Base-by-base conservation (phyloP, 345 rosid species). In the Stellera chamaejasme region DNA sequence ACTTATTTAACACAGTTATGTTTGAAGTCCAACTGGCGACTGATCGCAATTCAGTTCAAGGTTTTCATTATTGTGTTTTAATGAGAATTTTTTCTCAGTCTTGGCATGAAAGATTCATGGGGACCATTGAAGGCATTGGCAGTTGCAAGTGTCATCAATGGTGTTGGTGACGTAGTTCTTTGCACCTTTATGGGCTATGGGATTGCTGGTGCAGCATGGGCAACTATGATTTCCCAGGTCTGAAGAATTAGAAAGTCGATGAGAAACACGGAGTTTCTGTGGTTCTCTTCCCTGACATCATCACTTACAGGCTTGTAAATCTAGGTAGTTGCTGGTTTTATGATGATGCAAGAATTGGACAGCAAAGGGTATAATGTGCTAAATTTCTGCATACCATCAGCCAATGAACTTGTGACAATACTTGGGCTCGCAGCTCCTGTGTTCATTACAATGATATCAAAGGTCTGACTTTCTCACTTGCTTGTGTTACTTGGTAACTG, bases 161-260 rank as follows among this genome's bases (percentile, higher is more conserved):
- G 82, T 46, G 65, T 81, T 27, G 96, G 98, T 59, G 95, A 82
- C 63, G 58, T 85, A 61, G 75, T 84, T 65, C 72, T 92, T 52
- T 92, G 98, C 75, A 79, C 72, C 47, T 74, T 80, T 70, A 71
- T 88, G 61, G 93, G 88, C 52, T 85, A 79, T 56, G 96, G 98
- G 45, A 83, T 88, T 50, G 79, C 84, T n/a, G 98, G 98, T 48
- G 96, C 96, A 39, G 98, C 98, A 58, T 88, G 88, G 93, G 90
- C 95, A 39, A 86, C 98, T 43, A 72, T 84, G 80, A 76, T 67
- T 47, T 92, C 98, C 46, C 98, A 92, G 71, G 98, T 92, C 67
- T 46, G 70, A 43, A 39, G 19, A 54, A 32, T 52, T 14, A 47
- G 23, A 15, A 42, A 49, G 36, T 60, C 45, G 28, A 4, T 32